phyloP scores from a whole-genome alignment of 768 basidiomycete species.

The Kwoniella mangroviensis region DNA sequence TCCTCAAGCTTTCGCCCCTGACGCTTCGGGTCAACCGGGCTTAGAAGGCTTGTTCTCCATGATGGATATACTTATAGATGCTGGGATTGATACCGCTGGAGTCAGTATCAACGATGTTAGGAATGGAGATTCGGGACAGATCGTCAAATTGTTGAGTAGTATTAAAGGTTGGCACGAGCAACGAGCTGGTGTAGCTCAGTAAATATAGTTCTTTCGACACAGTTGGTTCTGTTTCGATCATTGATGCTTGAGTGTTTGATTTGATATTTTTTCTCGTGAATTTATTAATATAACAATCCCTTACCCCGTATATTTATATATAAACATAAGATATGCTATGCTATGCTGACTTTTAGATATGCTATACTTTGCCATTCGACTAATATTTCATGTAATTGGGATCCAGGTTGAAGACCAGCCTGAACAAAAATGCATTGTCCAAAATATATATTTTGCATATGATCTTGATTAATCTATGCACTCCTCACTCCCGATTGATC shows the following conservation, averaged over 20 bases:
- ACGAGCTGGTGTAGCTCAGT: constrained; percentile 16
- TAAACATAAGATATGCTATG: constrained; percentile 13
- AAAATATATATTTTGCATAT: no score
- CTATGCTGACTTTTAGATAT: not conserved
- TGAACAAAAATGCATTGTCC: no score
- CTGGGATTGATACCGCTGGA: constrained; percentile 83
- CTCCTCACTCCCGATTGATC: constrained; percentile 57
- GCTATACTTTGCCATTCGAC: not conserved
- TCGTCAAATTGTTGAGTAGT: constrained; percentile 72
- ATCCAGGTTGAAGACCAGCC: no score
- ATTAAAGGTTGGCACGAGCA: constrained; percentile 34
- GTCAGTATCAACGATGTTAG: constrained; percentile 93
- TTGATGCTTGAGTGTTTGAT: not conserved
- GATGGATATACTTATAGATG: constrained; percentile 90
- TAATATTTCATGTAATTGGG: no score
- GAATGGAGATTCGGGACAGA: constrained; percentile 77
- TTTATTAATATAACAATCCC: not conserved
- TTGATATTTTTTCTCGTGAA: not conserved
- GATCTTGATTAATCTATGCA: constrained; percentile 25
- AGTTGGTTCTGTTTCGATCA: no score
- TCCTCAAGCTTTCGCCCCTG: constrained; percentile 75
- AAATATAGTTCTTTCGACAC: not conserved
- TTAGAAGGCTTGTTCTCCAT: constrained; percentile 83
- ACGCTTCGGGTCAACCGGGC: constrained; percentile 70
- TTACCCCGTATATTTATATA: constrained; percentile 6